Base-by-base conservation (phyloP, 1,139 yeast genomes). In the Groenewaldozyma sp. region DNA sequence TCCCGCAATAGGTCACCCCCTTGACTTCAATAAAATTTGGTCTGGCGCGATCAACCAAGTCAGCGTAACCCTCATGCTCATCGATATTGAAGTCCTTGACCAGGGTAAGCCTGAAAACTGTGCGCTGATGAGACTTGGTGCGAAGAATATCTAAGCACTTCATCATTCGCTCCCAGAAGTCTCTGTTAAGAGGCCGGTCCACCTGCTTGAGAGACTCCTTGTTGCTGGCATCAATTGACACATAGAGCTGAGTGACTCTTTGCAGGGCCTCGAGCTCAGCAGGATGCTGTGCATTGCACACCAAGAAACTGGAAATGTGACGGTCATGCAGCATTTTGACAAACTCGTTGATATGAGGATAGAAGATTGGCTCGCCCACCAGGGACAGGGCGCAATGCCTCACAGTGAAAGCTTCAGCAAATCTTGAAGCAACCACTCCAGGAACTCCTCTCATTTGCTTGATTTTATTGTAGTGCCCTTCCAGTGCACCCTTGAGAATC, bases 371-470 rank as follows among this genome's bases (percentile, higher is more conserved):
- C 59, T 87, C 96, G 19, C 96, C 96, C 20, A 88, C 96, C 32
- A 87, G 67, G 4, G 95, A 84, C 37, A 87, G 68, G 1, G 96
- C 96, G 67, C 96, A 87, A 57, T 87, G 97, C 41, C 76, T 76
- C 13, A 87, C 94, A 43, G 74, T 71, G 62, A 87, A 86, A 0
- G 96, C 96, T 55, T 87, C 95, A 31, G 86, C 80, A 59, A 87
- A 87, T 54, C 96, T 68, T 29, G 83, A 94, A 53, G 87, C 81
- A 48, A 82, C 83, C 40, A 88, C 84, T 28, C 96, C 96, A 1
- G 96, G 96, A 34, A 88, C 94, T 45, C 96, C 96, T 58, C 94
- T 71, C 88, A 87, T 76, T 62, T 86, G 95, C 61, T 87, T 88
- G 53, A 87, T 87, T 58, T 87, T 87, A 46, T 82, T 77, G 60